Percentiles rank a stretch among this genome's conserved stretches.
phyloP scores from a whole-genome alignment of 1,284 basidiomycete species.

The Apiotrichum brassicae region DNA sequence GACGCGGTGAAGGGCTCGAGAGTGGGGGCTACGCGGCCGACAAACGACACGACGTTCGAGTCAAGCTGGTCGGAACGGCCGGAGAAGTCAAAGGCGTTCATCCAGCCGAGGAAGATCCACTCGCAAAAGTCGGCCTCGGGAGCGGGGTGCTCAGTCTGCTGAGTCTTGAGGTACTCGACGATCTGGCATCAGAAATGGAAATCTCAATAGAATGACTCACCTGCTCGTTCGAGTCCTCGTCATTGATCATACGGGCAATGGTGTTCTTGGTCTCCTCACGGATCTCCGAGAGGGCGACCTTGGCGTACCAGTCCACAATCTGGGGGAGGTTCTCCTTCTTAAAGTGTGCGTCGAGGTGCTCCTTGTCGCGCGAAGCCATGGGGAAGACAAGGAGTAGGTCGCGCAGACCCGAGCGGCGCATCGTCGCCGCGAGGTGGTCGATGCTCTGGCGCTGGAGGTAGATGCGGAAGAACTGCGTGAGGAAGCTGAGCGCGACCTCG shows the following conservation, averaged over 20 bases:
- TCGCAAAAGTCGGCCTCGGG: constrained; percentile 75
- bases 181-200: constrained; percentile 52
- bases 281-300: constrained; percentile 69
- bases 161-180: constrained; percentile 61
- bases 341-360: constrained; percentile 76
- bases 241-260: constrained; percentile 55
- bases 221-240: constrained; percentile 57
- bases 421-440: constrained; percentile 69
- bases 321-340: constrained; percentile 66
- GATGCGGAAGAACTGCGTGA: constrained; percentile 67
- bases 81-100: constrained; percentile 78
- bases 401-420: constrained; percentile 77
- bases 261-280: constrained; percentile 62
- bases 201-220: constrained; percentile 48
- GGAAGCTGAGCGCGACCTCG: constrained; percentile 66
- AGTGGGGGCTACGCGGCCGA: constrained; percentile 70
- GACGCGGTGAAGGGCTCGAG: constrained; percentile 80
- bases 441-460: constrained; percentile 66
- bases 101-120: constrained; percentile 86
- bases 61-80: constrained; percentile 85
- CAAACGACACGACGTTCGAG: constrained; percentile 71
- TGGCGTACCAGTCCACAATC: constrained; percentile 85
- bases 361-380: constrained; percentile 64
- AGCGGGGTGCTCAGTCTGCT: constrained; percentile 53
- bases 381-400: constrained; percentile 86